Base-by-base conservation (phyloP, 768 basidiomycete species). In the Serpula lacrymans region DNA sequence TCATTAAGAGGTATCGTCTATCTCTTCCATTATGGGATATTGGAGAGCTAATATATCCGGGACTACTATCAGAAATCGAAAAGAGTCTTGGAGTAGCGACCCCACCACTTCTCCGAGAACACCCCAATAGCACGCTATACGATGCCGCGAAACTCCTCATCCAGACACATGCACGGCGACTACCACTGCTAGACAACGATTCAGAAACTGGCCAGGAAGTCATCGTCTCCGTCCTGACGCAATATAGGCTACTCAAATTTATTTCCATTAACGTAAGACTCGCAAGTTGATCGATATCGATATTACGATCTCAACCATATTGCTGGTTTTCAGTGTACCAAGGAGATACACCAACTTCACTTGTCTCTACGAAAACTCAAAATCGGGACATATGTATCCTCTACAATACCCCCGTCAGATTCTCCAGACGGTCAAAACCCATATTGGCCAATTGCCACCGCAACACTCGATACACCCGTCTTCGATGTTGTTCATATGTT, bases 401-500 rank as follows among this genome's bases (percentile, higher is more conserved):
- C 78, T 13, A 59, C 72, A 6, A n/a, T n/a, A n/a, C 62, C 61
- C 5, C 66, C 70, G 12, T 55, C 65, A 12, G 74, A 76, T 28
- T 58, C 62, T 6, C 65, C 75, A 5, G 72, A 76, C 37, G 71
- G 70, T 36, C 68, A 75, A 29, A 84, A 85, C 43, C 88, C 86
- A 1, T 97, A 82, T 63, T 77, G 85, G 60, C 96, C 96, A 2
- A 82, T 98, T 42, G 87, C 89, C 5, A 96, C 93, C 0, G 95
- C 95, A 9, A 93, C 82, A 23, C 71, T 95, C 54, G 70, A 82
- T 42, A 96, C 95, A 0, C 86, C 88, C 21, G 96, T 99, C 2
- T 97, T 96, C 53, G 93, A 98, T 55, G 92, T 98, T 45, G 96
- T 98, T 2, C 96, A 99, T 57, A 92, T 95, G 86, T 98, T 98